Conservation (phyloP, 139 green algal species). For the Gonium pectorale region DNA sequence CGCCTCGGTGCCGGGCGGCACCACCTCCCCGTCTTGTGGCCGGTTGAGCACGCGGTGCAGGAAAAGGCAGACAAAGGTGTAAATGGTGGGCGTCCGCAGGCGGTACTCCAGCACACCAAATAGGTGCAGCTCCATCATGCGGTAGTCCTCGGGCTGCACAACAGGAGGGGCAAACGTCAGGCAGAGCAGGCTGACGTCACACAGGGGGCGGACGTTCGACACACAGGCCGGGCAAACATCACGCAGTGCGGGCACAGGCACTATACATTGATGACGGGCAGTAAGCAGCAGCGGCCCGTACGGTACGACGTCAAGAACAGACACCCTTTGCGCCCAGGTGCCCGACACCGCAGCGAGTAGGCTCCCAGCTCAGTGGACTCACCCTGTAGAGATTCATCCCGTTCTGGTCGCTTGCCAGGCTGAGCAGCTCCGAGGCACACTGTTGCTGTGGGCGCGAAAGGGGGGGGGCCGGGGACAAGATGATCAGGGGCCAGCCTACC, state of each 20-base stretch:
- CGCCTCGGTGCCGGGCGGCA: conserved; percentile 8
- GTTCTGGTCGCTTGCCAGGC: conserved; percentile 4
- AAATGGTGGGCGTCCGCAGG: conserved; percentile 30
- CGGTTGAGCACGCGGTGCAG: conserved; percentile 25
- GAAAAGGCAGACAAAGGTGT: conserved; percentile 14
- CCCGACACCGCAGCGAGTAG: background rate
- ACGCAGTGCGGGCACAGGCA: too few relatives aligned
- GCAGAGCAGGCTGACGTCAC: too few relatives aligned
- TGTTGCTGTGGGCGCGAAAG: conserved; percentile 2
- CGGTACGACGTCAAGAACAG: too few relatives aligned
- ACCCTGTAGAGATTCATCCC: conserved; percentile 32
- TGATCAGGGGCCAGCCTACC: too few relatives aligned
- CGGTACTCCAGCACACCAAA: conserved; percentile 6
- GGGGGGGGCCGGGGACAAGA: too few relatives aligned
- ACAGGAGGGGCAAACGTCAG: too few relatives aligned
- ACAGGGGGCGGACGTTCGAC: too few relatives aligned
- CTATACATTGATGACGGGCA: too few relatives aligned
- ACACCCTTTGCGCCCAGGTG: too few relatives aligned
- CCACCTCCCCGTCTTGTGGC: background rate
- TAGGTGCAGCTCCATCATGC: conserved; percentile 29
- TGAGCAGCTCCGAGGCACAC: conserved; percentile 8
- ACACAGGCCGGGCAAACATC: too few relatives aligned
- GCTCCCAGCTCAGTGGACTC: background rate
- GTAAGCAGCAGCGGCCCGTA: too few relatives aligned
- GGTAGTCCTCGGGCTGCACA: conserved; percentile 5